Base-by-base conservation (phyloP, 345 rosid species). In the Erodium maritimum region DNA sequence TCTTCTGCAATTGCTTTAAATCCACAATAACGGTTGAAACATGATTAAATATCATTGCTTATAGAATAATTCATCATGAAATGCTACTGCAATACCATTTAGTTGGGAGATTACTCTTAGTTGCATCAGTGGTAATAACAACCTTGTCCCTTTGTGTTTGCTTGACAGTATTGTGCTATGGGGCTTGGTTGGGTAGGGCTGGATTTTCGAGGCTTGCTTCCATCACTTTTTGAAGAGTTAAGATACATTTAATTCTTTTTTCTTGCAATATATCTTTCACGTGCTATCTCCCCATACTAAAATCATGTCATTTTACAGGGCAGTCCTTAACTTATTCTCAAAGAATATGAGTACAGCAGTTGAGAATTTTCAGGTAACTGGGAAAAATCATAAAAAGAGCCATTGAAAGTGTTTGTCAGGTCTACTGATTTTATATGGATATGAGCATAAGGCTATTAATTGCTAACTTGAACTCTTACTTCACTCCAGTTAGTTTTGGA, bases 151-250 rank as follows among this genome's bases (percentile, higher is more conserved):
- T 57, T 56, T 53, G 67, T 23, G 54, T 34, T 67, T 67, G 11
- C 55, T n/a, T 64, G 58, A 63, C 82, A 84, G 99, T 89, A 89
- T 63, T 89, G 97, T 72, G 99, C 97, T 16, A 85, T 85, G 91
- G 95, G 95, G 19, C 97, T 93, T 71, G 88, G 93, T 61, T 80
- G 89, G 84, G 97, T 93, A 60, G 97, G 97, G 59, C 79, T 89
- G 62, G 99, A 89, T 71, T 93, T 89, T 68, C 86, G 99, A 54
- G 91, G 97, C 73, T 73, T 93, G 84, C 97, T 93, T 76, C 95
- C 98, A 18, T 65, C 90, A 6, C 88, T 91, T 48, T 86, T 88
- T 71, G 95, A 88, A 80, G 91, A 86, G 96, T 88, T 86, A 82
- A 48, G 58, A 57, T 54, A 55, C 59, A 22, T 59, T 18, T 58